phyloP scores from a whole-genome alignment of 352 stramenopile species.

The Globisporangium lucens region DNA sequence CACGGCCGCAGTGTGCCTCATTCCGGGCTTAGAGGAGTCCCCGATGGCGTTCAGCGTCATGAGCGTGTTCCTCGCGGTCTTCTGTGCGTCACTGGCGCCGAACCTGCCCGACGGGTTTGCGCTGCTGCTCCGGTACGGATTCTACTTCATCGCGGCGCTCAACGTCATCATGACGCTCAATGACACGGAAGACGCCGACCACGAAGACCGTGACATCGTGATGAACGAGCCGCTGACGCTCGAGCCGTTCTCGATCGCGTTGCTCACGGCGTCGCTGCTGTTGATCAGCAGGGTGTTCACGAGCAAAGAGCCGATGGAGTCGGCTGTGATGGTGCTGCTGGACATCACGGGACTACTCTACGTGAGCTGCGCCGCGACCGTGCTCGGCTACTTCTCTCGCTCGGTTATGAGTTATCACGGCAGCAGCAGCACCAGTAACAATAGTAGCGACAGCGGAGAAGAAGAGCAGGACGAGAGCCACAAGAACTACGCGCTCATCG shows the following conservation, averaged over 20 bases:
- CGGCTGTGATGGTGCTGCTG: constrained; percentile 47
- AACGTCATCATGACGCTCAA: constrained; percentile 39
- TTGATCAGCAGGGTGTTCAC: constrained; percentile 45
- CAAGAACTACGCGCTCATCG: constrained; percentile 24
- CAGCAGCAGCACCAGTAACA: constrained; percentile 16
- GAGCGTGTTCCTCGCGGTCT: constrained; percentile 36
- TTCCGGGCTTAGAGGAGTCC: not conserved
- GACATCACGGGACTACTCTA: constrained; percentile 54
- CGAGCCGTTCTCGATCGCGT: constrained; percentile 53
- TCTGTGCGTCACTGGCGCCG: constrained; percentile 34
- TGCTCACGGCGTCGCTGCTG: constrained; percentile 38
- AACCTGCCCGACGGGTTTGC: constrained; percentile 46
- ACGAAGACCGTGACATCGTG: constrained; percentile 5
- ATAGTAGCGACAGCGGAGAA: constrained; percentile 7
- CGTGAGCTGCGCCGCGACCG: constrained; percentile 35
- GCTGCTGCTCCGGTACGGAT: constrained; percentile 40
- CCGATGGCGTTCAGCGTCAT: constrained; percentile 32
- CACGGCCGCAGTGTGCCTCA: constrained; percentile 2
- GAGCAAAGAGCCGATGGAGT: constrained; percentile 66
- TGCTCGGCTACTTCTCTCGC: constrained; percentile 50
- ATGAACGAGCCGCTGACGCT: constrained; percentile 27
- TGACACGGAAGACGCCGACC: not conserved
- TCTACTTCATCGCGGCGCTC: constrained; percentile 49
- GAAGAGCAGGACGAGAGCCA: not conserved
- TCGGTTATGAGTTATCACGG: constrained; percentile 11